phyloP scores from a whole-genome alignment of 2,329 filamentous ascomycete species.

The Aquanectria penicillioides region DNA sequence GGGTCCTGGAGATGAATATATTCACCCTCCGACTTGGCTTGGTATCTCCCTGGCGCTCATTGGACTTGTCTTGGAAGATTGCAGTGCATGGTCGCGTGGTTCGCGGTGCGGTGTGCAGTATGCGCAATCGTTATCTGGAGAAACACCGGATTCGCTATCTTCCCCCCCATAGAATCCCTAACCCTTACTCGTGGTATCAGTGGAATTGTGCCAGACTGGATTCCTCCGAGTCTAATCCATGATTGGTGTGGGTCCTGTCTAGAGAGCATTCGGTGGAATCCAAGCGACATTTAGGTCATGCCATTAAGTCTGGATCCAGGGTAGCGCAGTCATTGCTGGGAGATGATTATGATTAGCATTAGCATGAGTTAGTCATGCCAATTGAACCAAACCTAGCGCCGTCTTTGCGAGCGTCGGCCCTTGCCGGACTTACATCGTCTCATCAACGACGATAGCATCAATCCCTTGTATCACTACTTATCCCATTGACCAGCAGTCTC shows the following conservation, averaged over 20 bases:
- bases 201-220: slow-evolving; percentile 5
- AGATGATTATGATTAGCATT: neutral
- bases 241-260: neutral
- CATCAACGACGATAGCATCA: neutral
- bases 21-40: neutral
- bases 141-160: slow-evolving; percentile 11
- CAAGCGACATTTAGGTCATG: slow-evolving; percentile 2
- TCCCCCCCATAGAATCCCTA: slow-evolving; percentile 11
- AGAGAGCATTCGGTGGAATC: slow-evolving; percentile 17
- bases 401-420: no score
- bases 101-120: neutral
- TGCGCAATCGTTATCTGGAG: slow-evolving; percentile 14
- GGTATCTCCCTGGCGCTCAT: neutral
- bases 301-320: neutral
- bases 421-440: neutral
- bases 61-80: neutral
- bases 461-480: neutral
- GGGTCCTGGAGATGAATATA: slow-evolving; percentile 2
- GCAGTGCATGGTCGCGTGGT: slow-evolving; percentile 8
- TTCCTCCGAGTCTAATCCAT: slow-evolving; percentile 21
- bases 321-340: no score
- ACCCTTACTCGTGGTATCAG: neutral
- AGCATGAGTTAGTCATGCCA: neutral
- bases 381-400: no score
- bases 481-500: neutral